Conservation (phyloP, 2,329 filamentous ascomycete species). For the Domatiomyces catenatus region DNA sequence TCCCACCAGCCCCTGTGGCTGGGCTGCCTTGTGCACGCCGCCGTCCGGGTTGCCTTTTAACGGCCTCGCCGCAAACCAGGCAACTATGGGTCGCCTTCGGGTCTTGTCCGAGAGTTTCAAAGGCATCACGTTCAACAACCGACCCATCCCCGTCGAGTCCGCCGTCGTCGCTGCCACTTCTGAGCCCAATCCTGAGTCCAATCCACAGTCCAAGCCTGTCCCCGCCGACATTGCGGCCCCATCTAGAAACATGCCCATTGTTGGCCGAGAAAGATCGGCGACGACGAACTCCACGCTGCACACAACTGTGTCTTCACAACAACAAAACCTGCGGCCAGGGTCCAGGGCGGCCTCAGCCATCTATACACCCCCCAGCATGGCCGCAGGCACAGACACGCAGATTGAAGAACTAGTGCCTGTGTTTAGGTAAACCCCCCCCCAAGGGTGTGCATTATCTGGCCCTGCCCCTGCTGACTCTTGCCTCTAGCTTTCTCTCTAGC, state of each 20-base stretch:
- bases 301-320: neutral
- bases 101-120: slow-evolving; percentile 16
- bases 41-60: neutral
- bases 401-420: slow-evolving; percentile 84
- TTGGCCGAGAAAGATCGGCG: neutral
- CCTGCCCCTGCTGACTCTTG: slow-evolving; percentile 3
- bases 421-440: slow-evolving; percentile 40
- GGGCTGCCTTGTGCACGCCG: neutral
- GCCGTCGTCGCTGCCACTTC: slow-evolving; percentile 5
- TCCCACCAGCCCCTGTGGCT: neutral
- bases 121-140: slow-evolving; percentile 11
- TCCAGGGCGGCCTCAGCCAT: slow-evolving; percentile 14
- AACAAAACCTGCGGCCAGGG: slow-evolving; percentile 3
- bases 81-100: slow-evolving; percentile 16
- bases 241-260: neutral
- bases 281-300: slow-evolving; percentile 6
- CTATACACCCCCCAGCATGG: slow-evolving; percentile 56
- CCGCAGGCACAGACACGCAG: slow-evolving; percentile 62
- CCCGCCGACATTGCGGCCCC: slow-evolving; percentile 8
- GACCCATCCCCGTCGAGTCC: slow-evolving; percentile 5
- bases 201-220: slow-evolving; percentile 3
- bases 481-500: slow-evolving; percentile 57
- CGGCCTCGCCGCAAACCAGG: neutral
- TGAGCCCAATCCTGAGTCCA: slow-evolving; percentile 5
- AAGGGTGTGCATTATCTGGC: neutral